Percentiles rank a stretch among this genome's conserved stretches.
Evolutionary conservation across 352 stramenopile species (phyloP).

Genomic region (Phytopythium boreale): DNA sequence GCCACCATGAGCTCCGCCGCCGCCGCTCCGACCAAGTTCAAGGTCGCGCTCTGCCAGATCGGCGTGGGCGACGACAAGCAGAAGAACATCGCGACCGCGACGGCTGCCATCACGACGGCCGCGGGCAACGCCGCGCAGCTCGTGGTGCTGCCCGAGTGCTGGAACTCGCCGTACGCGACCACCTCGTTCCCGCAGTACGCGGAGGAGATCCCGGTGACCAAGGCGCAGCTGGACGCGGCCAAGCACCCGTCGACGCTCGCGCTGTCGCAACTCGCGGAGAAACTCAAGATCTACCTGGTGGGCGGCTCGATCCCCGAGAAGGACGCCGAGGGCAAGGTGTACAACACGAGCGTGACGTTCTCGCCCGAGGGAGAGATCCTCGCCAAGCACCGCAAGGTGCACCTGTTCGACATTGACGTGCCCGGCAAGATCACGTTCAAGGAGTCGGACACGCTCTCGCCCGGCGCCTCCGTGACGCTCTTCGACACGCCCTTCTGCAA

Average conservation of each 20-base stretch:
- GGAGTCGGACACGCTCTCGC: constrained; percentile 98
- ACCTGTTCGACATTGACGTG: constrained; percentile 99
- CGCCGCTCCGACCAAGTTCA: constrained; percentile 53
- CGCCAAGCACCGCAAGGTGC: constrained; percentile 99
- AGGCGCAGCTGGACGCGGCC: constrained; percentile 44
- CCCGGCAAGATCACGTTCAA: constrained; percentile 99
- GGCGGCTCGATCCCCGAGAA: constrained; percentile 96
- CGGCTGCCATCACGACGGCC: constrained; percentile 57
- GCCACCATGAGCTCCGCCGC: constrained; percentile 42
- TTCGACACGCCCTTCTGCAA: constrained; percentile 90
- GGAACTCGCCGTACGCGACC: constrained; percentile 97
- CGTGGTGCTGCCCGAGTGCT: constrained; percentile 94
- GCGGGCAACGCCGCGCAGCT: constrained; percentile 81
- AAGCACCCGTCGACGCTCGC: constrained; percentile 86
- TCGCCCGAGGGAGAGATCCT: constrained; percentile 92
- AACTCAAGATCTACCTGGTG: constrained; percentile 93
- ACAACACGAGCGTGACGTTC: constrained; percentile 99
- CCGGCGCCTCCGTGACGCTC: constrained; percentile 86
- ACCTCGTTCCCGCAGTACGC: constrained; percentile 97
- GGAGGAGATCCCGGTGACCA: constrained; percentile 90
- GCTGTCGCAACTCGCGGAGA: constrained; percentile 87
- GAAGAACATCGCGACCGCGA: constrained; percentile 81
- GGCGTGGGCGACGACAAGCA: constrained; percentile 86
- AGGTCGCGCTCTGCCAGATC: constrained; percentile 96
- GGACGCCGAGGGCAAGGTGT: constrained; percentile 85